These are phyloP conservation scores for Bimuria novae-zelandiae DNA, from an alignment of 2,329 filamentous ascomycete genomes.

Conservation along the genomic window DNA sequence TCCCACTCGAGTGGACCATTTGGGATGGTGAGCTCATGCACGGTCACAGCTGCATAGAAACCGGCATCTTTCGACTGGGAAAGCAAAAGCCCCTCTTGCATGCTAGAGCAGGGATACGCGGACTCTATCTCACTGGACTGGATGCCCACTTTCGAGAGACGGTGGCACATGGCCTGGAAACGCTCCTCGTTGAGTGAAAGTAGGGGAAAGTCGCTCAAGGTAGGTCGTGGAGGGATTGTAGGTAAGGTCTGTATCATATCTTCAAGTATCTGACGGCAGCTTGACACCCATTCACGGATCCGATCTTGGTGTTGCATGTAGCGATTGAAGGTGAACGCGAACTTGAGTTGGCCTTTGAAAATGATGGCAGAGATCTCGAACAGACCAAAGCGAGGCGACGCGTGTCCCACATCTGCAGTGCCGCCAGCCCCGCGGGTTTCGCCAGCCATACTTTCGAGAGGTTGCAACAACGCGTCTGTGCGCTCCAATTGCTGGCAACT, in stretches of 20 bases:
- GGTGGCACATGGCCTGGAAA: conserved; percentile 48
- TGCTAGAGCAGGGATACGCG: conserved; percentile 38
- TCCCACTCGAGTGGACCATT: conserved; percentile 18
- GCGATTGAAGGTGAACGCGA: conserved; percentile 58
- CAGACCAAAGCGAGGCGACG: conserved; percentile 53
- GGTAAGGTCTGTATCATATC: conserved; percentile 33
- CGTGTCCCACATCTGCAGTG: conserved; percentile 51
- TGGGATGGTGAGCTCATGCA: conserved; percentile 31
- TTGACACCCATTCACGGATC: conserved; percentile 51
- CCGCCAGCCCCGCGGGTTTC: conserved; percentile 52
- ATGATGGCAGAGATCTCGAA: conserved; percentile 60
- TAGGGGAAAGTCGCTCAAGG: conserved; percentile 52
- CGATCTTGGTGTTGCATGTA: conserved; percentile 52
- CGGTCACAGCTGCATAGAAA: conserved; percentile 39
- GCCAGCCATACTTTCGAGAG: conserved; percentile 52
- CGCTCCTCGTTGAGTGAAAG: conserved; percentile 50
- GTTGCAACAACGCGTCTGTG: conserved; percentile 50
- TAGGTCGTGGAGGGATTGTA: conserved; percentile 38
- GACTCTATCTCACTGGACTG: conserved; percentile 48
- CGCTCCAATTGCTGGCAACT: conserved; percentile 51
- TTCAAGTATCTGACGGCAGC: conserved; percentile 43
- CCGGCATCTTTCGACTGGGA: conserved; percentile 38
- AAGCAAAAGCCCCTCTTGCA: conserved; percentile 40
- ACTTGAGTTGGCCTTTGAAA: conserved; percentile 51
- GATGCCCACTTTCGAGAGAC: conserved; percentile 46